These are phyloP conservation scores for Saccharomycopsis sp. DNA, from an alignment of 805 yeast genomes.

Conservation along the genomic window DNA sequence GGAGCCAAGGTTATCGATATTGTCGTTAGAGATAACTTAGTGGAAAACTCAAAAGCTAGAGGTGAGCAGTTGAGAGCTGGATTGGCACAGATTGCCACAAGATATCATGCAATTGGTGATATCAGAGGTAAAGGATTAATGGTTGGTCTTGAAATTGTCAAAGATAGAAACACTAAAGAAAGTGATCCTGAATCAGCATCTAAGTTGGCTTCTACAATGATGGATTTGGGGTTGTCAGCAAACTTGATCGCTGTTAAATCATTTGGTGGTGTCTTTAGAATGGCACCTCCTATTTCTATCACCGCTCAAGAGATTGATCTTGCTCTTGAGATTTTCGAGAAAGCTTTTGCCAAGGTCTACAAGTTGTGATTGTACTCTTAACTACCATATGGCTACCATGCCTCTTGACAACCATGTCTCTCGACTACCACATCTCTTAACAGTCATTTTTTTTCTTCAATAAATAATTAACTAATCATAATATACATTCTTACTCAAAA, in stretches of 20 bases:
- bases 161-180: constrained; percentile 21
- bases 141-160: constrained; percentile 24
- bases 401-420: too few species aligned
- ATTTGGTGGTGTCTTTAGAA: constrained; percentile 24
- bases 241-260: constrained; percentile 26
- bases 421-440: too few species aligned
- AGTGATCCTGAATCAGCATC: constrained; percentile 19
- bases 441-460: too few species aligned
- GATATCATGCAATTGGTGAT: constrained; percentile 22
- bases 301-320: too few species aligned
- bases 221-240: constrained; percentile 26
- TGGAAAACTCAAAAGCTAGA: constrained; percentile 25
- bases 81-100: constrained; percentile 18
- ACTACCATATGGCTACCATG: too few species aligned
- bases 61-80: constrained; percentile 26
- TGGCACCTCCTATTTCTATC: too few species aligned
- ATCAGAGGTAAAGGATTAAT: constrained; percentile 25
- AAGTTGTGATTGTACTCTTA: too few species aligned
- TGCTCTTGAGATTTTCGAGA: too few species aligned
- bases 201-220: constrained; percentile 21
- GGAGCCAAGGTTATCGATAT: constrained; percentile 29
- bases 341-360: too few species aligned
- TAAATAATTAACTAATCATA: too few species aligned
- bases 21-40: constrained; percentile 26
- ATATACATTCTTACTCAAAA: too few species aligned